Conservation (phyloP, 176 grass and related monocot species). For the Hordeum marinum region DNA sequence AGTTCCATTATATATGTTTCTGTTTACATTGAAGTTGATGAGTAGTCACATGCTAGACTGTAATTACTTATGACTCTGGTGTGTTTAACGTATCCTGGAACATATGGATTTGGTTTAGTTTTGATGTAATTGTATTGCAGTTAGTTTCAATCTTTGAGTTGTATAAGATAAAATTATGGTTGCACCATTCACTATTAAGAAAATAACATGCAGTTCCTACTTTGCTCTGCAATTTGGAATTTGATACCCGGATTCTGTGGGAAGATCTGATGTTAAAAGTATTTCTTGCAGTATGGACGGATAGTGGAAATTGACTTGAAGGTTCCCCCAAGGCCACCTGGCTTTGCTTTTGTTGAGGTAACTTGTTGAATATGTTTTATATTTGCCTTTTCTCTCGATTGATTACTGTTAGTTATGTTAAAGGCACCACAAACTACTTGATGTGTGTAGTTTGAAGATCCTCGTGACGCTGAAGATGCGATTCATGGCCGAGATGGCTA, state of each 20-base stretch:
- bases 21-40: background rate
- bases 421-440: background rate
- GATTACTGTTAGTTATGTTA: background rate
- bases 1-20: background rate
- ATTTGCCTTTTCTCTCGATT: background rate
- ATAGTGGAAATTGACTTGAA: constrained; percentile 87
- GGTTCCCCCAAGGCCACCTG: constrained; percentile 71
- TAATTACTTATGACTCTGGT: background rate
- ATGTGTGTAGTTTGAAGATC: constrained; percentile 66
- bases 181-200: background rate
- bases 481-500: constrained; percentile 70
- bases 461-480: constrained; percentile 74
- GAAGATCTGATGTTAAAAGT: background rate
- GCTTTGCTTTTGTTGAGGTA: constrained; percentile 86
- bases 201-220: background rate
- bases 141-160: background rate
- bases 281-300: constrained; percentile 52
- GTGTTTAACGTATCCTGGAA: background rate
- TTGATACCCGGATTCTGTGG: background rate
- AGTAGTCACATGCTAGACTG: background rate
- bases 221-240: background rate
- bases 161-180: background rate
- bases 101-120: background rate
- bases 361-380: background rate
- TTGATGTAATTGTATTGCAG: background rate